Conservation (phyloP, 1,139 yeast genomes). For the Sugiyamaella neomexicana region DNA sequence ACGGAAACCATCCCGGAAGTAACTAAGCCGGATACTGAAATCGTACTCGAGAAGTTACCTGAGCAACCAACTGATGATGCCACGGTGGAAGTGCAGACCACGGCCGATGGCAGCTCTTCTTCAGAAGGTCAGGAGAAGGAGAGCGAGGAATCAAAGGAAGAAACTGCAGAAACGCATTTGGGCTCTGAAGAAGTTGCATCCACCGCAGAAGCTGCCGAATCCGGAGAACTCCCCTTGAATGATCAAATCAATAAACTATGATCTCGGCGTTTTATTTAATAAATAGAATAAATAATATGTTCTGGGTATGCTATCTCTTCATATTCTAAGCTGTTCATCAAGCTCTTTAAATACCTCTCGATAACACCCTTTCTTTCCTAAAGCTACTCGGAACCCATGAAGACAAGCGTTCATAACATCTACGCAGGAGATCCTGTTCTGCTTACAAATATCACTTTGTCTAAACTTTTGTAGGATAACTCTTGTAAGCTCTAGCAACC, state of each 20-base stretch:
- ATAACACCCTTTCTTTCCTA: conserved; percentile 6
- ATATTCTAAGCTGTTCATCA: neutral
- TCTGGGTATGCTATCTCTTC: neutral
- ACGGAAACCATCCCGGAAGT: neutral
- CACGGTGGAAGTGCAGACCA: neutral
- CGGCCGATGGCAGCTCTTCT: no score
- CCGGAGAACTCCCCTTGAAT: neutral
- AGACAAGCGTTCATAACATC: conserved; percentile 8
- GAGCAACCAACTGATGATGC: neutral
- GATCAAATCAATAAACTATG: no score
- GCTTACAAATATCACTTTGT: neutral
- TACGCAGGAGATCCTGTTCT: neutral
- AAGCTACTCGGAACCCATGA: neutral
- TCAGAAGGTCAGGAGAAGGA: neutral
- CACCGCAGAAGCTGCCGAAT: no score
- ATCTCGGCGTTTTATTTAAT: neutral
- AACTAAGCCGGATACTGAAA: neutral
- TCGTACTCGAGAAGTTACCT: neutral
- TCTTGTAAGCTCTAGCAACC: neutral
- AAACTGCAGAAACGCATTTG: neutral
- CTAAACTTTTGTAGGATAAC: neutral
- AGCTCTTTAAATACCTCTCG: conserved; percentile 3
- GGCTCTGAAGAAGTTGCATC: neutral
- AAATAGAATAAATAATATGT: neutral
- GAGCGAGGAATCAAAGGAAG: neutral